Base-by-base conservation (phyloP, 2,329 filamentous ascomycete species). In the Arthrobotrys sphaeroides region DNA sequence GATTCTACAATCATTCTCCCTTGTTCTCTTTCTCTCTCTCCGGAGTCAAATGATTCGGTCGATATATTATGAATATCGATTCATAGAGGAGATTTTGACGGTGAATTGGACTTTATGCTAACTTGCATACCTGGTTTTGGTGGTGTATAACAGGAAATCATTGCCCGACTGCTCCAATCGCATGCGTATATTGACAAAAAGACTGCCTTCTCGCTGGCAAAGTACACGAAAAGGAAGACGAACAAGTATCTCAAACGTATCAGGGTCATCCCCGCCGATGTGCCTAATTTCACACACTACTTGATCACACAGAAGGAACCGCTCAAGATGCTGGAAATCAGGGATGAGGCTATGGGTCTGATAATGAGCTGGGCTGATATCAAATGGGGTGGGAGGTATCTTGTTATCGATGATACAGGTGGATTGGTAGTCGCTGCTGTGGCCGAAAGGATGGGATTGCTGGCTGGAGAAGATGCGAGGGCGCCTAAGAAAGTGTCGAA, bases 241-340 rank as follows among this genome's bases (percentile, higher is more conserved):
- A 94, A 90, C 81, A 99, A 99, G 83, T 98, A 96, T 82, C 87
- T 98, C 77, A 90, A 91, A 80, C 87, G 93, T 10, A 98, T 99
- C 80, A 92, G 91, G 0, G 88, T 95, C 0, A 82, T 96, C 60
- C 94, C 94, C 0, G 84, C 98, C 78, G 93, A 97, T 80, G 89
- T 96, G 12, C 86, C 89, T 0, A 86, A 89, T 77, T 84, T 98
- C 77, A 89, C 89, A 18, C 88, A 93, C 78, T 96, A 91, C 85
- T 86, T 94, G 80, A 83, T 97, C 57, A 86, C 90, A 68, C 92
- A 96, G 79, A 92, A 91, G 80, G 94, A 98, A 79, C 86, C 92
- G 0, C 84, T 85, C 73, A 93, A 91, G 82, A 91, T 96, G 28
- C 85, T 98, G 85, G 94, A 98, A 80, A 85, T 97, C 82, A 86